A percentile compares a stretch with the other conserved stretches of the same genome.
These are phyloP conservation scores for Dalbergia oliveri DNA, from an alignment of 306 rosid genomes.

Conservation along the genomic window DNA sequence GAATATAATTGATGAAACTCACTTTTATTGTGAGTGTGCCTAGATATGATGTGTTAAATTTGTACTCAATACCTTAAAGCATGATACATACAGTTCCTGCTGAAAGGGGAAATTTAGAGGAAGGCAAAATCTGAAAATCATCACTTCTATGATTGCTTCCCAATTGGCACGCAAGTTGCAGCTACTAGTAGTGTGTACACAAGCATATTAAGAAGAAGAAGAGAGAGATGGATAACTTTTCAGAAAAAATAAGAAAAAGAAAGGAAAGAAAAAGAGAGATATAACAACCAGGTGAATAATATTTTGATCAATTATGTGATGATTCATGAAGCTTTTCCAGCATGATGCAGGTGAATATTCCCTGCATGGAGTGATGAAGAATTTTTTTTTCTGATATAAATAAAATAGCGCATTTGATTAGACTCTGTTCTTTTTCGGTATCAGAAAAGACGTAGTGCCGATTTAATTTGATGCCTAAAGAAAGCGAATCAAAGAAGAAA, in stretches of 20 bases:
- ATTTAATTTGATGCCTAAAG: slow-evolving; percentile 42
- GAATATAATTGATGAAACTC: too few relatives aligned
- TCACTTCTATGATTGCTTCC: slow-evolving; percentile 34
- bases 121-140: slow-evolving; percentile 1
- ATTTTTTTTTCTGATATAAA: not conserved
- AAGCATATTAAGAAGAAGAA: not conserved
- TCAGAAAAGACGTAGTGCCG: slow-evolving; percentile 39
- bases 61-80: slow-evolving; percentile 38
- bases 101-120: slow-evolving; percentile 6
- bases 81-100: slow-evolving; percentile 19
- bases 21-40: too few relatives aligned
- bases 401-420: slow-evolving; percentile 12
- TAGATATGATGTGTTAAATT: too few relatives aligned
- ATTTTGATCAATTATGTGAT: not conserved
- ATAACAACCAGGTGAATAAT: not conserved
- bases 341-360: slow-evolving; percentile 50
- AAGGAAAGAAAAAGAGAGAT: not conserved
- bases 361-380: slow-evolving; percentile 21
- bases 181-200: too few relatives aligned
- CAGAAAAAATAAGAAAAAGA: not conserved
- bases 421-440: too few relatives aligned
- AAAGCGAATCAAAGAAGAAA: slow-evolving; percentile 2
- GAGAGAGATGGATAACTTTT: not conserved
- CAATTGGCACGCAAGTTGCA: slow-evolving; percentile 24
- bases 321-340: slow-evolving; percentile 19